Evolutionary conservation across 805 yeast species (phyloP), one percentile per base, ranked within the genome.

Genomic region (Candida hispaniensis): DNA sequence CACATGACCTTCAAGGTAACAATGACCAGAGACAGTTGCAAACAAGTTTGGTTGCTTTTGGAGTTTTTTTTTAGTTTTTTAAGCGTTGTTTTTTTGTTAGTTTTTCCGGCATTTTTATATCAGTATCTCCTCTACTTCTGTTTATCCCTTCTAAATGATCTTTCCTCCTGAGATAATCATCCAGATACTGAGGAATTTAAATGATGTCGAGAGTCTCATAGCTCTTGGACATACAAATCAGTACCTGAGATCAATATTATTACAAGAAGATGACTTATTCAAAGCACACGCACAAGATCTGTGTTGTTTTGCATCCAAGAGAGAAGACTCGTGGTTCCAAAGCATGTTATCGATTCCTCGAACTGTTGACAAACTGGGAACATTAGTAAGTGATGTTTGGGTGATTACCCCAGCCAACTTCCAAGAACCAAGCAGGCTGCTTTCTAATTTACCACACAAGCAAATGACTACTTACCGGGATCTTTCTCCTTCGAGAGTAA

Each of bases 321-420:
- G n/a, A n/a, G n/a, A n/a, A n/a, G n/a, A 27, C 8, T 32, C 36
- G 5, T 32, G 36, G 36, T 28, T 23, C 18, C n/a, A 27, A 5
- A 32, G 36, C 9, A 10, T 32, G 17, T n/a, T 32, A 4, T 12
- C 28, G 7, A 17, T 23, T 21, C 21, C 36, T 6, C 27, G 36
- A 6, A 32, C 23, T 6, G 10, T 17, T 4, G 16, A 17, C 18
- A 7, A 17, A 4, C 36, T 32, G 2, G 36, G 36, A 7, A 32
- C 36, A 3, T 28, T 28, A 3, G 36, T 32, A 8, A 28, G 24
- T 14, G 28, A 32, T 8, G 24, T 28, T 4, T 32, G 36, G 36
- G 24, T 28, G 18, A 32, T 32, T 27, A 23, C 36, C 14, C 36
- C 36, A 5, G 36, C 36, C 1, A 28, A 23, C 11, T 32, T 32